A percentile compares a stretch with the other conserved stretches of the same genome.
phyloP scores from a whole-genome alignment of 306 rosid genomes.

The Cucurbita pepo region DNA sequence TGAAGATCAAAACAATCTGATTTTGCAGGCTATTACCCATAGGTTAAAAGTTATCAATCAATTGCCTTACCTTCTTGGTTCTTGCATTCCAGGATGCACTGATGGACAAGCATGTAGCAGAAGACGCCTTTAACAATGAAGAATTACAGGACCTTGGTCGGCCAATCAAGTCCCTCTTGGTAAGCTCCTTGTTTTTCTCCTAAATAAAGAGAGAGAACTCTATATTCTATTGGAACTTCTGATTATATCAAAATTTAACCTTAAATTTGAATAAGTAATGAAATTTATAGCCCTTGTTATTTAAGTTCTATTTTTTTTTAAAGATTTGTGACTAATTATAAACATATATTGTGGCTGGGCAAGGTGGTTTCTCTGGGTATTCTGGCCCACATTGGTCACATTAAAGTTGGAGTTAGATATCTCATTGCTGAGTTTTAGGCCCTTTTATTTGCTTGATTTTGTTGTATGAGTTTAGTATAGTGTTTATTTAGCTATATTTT shows the following conservation, averaged over 20 bases:
- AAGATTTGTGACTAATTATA: not conserved
- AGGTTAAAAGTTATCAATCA: not conserved
- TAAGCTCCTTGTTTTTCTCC: constrained; percentile 16
- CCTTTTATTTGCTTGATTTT: not conserved
- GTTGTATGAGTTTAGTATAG: no score
- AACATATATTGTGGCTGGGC: not conserved
- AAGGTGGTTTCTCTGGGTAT: not conserved
- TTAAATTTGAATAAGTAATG: not conserved
- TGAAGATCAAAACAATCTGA: not conserved
- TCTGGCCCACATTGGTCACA: not conserved
- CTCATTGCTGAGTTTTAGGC: not conserved
- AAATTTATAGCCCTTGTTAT: not conserved
- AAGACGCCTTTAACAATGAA: constrained; percentile 53
- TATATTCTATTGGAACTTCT: not conserved
- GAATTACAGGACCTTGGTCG: constrained; percentile 43
- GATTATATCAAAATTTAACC: not conserved
- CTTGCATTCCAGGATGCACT: constrained; percentile 48
- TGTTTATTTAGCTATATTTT: not conserved
- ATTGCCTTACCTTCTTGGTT: not conserved
- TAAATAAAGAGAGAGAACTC: not conserved
- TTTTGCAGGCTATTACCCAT: not conserved
- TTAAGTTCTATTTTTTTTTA: not conserved
- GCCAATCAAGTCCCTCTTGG: constrained; percentile 75
- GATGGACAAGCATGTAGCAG: constrained; percentile 60
- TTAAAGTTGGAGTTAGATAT: not conserved